phyloP scores from a whole-genome alignment of 768 basidiomycete genomes.

The Pleurotus pulmonarius region DNA sequence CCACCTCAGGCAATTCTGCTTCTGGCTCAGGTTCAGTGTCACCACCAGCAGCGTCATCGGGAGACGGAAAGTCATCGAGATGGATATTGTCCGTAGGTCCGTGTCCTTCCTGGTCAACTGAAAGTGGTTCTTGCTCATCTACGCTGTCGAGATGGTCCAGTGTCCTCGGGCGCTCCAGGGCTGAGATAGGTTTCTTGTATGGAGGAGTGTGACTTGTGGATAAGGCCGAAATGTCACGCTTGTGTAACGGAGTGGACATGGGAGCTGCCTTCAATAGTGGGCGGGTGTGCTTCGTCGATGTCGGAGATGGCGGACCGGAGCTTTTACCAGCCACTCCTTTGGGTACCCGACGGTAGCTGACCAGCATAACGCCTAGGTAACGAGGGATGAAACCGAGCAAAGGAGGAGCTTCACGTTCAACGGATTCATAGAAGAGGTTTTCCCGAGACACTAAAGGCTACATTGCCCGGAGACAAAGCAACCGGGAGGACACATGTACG shows the following conservation, averaged over 20 bases:
- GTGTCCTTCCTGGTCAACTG: background rate
- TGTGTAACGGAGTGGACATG: constrained; percentile 17
- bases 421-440: constrained; percentile 96
- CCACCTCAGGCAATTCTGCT: constrained; percentile 92
- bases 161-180: background rate
- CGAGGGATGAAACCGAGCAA: constrained; percentile 94
- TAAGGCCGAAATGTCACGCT: background rate
- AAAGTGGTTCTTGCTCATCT: background rate
- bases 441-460: constrained; percentile 96
- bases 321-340: constrained; percentile 25
- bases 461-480: constrained; percentile 5
- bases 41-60: constrained; percentile 23
- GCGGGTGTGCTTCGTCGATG: constrained; percentile 15
- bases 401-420: constrained; percentile 90
- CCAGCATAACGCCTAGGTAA: constrained; percentile 97
- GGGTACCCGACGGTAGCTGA: constrained; percentile 84
- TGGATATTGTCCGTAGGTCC: background rate
- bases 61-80: background rate
- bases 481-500: too few relatives aligned
- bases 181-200: background rate
- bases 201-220: background rate
- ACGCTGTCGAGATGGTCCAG: background rate
- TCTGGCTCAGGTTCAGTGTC: constrained; percentile 54
- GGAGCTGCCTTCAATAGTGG: constrained; percentile 23
- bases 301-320: constrained; percentile 18